These are phyloP conservation scores for Phialemonium atrogriseum DNA, from an alignment of 2,329 filamentous ascomycete species.

Conservation along the genomic window DNA sequence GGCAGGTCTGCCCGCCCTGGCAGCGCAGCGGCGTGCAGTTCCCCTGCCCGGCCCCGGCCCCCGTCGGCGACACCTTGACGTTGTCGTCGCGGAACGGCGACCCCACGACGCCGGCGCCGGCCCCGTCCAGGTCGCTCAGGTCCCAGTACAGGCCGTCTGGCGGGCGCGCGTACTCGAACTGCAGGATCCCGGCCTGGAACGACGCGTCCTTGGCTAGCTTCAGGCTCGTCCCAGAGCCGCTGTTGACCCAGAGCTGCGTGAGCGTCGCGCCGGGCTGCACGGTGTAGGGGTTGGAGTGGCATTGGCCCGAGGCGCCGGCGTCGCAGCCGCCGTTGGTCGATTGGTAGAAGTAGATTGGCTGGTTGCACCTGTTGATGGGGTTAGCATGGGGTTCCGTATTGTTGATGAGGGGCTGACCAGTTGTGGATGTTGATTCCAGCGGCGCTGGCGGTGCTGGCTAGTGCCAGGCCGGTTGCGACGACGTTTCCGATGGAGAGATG, in stretches of 20 bases:
- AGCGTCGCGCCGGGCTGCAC: not conserved
- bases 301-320: no score
- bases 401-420: no score
- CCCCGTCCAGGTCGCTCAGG: constrained; percentile 8
- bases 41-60: constrained; percentile 5
- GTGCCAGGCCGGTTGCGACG: no score
- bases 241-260: constrained; percentile 1
- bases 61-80: constrained; percentile 7
- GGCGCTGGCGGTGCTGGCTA: no score
- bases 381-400: no score
- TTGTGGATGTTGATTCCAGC: no score
- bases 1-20: constrained; percentile 5
- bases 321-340: no score
- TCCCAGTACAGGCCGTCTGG: constrained; percentile 7
- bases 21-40: constrained; percentile 6
- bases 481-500: no score
- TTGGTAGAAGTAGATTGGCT: no score
- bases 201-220: constrained; percentile 6
- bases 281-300: constrained; percentile 3
- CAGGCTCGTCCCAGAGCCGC: constrained; percentile 4
- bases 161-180: constrained; percentile 8
- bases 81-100: constrained; percentile 8
- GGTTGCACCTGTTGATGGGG: no score
- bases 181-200: constrained; percentile 6
- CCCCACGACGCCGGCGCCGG: constrained; percentile 4